Evolutionary conservation across 257 asterid genomes (phyloP), one percentile per base, ranked within the genome.

Genomic region (Nemophila menziesii): DNA sequence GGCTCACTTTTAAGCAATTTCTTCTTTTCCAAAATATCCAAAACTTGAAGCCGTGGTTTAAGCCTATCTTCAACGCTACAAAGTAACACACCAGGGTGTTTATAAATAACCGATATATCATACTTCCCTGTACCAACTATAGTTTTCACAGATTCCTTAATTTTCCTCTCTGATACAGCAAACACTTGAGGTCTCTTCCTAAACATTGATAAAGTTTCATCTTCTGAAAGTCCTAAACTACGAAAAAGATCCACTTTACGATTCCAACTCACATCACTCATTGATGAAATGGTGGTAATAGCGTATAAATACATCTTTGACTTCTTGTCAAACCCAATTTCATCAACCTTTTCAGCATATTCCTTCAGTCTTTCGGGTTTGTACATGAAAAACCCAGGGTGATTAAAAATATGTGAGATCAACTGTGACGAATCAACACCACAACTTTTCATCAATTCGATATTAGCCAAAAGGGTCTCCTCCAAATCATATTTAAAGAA

Each of bases 21-120:
- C 52, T 27, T 62, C 6, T 36, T 49, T 23, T 61, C 71, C 63
- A 74, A 39, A 37, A 61, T 54, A 51, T 36, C 59, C 17, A 69
- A 24, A 37, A 57, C 55, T 12, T 24, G 39, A 3, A 74, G 8
- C 37, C 73, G 56, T 0, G 78, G 82, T 24, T 33, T 55, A 19
- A 56, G 69, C 43, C 68, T 50, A 46, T 40, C 49, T 46, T 74
- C 69, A 4, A 67, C 15, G 49, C 79, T 74, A 44, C 40, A 61
- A 11, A 29, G 37, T 44, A 74, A 51, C 27, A 57, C 44, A 14
- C 1, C 27, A 0, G 73, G 69, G 15, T 39, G 37, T 10, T 16
- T n/a, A 36, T 22, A 29, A 10, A 70, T 61, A 43, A 24, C 19
- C 0, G 66, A 51, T 17, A 36, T 17, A 16, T 43, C 50, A 43